These are phyloP conservation scores for Backusella morwellensis DNA, from an alignment of 192 early-diverging fungal species.

Conservation along the genomic window DNA sequence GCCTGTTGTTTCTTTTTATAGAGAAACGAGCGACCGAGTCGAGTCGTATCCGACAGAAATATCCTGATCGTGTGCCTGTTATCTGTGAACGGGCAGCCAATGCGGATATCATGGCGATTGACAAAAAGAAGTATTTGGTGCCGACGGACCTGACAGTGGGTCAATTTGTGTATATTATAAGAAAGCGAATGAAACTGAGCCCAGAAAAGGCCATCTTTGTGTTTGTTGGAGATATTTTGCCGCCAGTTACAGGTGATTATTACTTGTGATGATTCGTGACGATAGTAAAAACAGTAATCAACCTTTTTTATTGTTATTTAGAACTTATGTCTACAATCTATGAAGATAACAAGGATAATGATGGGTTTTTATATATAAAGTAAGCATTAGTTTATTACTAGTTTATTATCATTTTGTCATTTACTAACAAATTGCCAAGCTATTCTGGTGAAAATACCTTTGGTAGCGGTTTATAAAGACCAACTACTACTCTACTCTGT, in stretches of 20 bases:
- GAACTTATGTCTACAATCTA: slow-evolving; percentile 91
- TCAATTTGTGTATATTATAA: slow-evolving; percentile 96
- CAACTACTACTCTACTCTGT: too few relatives aligned
- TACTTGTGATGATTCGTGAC: too few relatives aligned
- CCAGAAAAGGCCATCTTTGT: slow-evolving; percentile 99
- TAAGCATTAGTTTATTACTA: slow-evolving; percentile 31
- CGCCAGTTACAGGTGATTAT: slow-evolving; percentile 74
- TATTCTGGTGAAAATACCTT: slow-evolving; percentile 91
- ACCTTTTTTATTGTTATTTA: slow-evolving; percentile 14
- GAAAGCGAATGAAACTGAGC: slow-evolving; percentile 95
- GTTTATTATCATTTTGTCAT: background rate
- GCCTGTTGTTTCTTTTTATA: slow-evolving; percentile 7
- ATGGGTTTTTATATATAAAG: slow-evolving; percentile 96
- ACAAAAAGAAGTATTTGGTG: slow-evolving; percentile 99
- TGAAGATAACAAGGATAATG: slow-evolving; percentile 96
- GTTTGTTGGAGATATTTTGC: slow-evolving; percentile 96
- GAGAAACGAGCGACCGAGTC: slow-evolving; percentile 96
- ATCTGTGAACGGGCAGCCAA: slow-evolving; percentile 98
- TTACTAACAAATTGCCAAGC: background rate
- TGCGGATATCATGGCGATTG: slow-evolving; percentile 94
- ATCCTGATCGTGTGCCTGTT: slow-evolving; percentile 88
- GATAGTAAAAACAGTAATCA: too few relatives aligned
- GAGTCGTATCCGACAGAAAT: slow-evolving; percentile 94
- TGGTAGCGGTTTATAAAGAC: slow-evolving; percentile 35
- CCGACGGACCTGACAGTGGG: slow-evolving; percentile 96